These are phyloP conservation scores for Gossypium aridum DNA, from an alignment of 441 rosid genomes.

Conservation along the genomic window DNA sequence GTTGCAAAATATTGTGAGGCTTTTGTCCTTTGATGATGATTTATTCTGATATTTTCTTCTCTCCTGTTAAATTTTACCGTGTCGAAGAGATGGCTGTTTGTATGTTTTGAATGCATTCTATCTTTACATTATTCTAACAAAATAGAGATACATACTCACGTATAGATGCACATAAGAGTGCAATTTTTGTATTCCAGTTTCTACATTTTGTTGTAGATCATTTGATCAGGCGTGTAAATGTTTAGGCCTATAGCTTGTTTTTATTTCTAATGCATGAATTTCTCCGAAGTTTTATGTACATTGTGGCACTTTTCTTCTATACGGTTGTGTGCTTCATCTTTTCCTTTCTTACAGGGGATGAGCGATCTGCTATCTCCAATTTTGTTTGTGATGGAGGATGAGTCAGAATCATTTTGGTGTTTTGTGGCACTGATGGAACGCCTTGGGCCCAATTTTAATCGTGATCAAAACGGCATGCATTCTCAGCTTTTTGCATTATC, in stretches of 20 bases:
- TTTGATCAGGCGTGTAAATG: background rate
- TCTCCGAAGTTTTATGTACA: background rate
- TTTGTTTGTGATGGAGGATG: conserved; percentile 84
- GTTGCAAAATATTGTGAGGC: background rate
- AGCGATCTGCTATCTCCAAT: conserved; percentile 93
- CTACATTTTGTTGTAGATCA: background rate
- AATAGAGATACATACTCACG: background rate
- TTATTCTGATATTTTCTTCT: background rate
- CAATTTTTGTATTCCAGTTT: background rate
- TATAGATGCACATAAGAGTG: background rate
- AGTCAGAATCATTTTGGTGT: conserved; percentile 97
- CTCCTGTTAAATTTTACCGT: background rate
- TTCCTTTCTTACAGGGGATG: conserved; percentile 68
- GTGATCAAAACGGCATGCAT: conserved; percentile 99
- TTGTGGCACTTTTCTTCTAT: background rate
- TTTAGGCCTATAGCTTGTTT: conserved; percentile 1
- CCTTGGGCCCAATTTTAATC: conserved; percentile 96
- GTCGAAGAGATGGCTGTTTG: background rate
- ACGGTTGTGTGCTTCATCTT: background rate
- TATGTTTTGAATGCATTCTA: background rate
- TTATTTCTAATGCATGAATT: background rate
- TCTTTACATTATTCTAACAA: background rate
- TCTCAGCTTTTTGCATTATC: conserved; percentile 93
- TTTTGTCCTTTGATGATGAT: background rate
- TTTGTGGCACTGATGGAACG: conserved; percentile 92